These are phyloP conservation scores for Wallacemonas sp. DNA, from an alignment of 208 protist species.

Conservation along the genomic window DNA sequence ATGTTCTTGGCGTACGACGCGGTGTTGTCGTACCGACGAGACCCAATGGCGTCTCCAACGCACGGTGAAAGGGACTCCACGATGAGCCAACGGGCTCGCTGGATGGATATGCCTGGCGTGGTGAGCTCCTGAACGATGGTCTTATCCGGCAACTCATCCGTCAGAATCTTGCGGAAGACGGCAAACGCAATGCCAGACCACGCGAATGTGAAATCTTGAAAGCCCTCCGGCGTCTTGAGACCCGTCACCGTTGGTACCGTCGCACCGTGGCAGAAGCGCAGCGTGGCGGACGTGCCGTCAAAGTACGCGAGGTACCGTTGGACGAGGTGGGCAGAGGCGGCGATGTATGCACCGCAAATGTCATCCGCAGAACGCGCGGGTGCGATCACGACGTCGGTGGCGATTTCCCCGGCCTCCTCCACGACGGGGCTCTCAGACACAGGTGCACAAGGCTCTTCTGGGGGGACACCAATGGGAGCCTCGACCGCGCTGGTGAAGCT, in stretches of 20 bases:
- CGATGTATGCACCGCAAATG: conserved; percentile 2
- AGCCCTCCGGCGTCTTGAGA: conserved; percentile 18
- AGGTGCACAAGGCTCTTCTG: neutral
- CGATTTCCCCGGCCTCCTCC: neutral
- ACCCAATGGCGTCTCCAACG: conserved; percentile 6
- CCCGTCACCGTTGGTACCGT: conserved; percentile 1
- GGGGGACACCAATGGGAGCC: neutral
- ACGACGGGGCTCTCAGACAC: neutral
- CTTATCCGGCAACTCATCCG: conserved; percentile 9
- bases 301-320: conserved; percentile 13
- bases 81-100: neutral
- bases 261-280: conserved; percentile 18
- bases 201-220: conserved; percentile 34
- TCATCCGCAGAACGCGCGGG: neutral
- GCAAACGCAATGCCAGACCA: conserved; percentile 44
- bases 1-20: conserved; percentile 4
- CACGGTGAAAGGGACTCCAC: neutral
- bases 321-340: conserved; percentile 6
- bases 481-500: conserved; percentile 1
- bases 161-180: conserved; percentile 20
- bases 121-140: neutral
- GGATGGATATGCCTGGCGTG: neutral
- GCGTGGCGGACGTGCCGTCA: conserved; percentile 17
- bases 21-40: conserved; percentile 1
- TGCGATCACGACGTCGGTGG: neutral